Conservation (phyloP, 139 green algal species). For the Zygnema circumcarinatum region DNA sequence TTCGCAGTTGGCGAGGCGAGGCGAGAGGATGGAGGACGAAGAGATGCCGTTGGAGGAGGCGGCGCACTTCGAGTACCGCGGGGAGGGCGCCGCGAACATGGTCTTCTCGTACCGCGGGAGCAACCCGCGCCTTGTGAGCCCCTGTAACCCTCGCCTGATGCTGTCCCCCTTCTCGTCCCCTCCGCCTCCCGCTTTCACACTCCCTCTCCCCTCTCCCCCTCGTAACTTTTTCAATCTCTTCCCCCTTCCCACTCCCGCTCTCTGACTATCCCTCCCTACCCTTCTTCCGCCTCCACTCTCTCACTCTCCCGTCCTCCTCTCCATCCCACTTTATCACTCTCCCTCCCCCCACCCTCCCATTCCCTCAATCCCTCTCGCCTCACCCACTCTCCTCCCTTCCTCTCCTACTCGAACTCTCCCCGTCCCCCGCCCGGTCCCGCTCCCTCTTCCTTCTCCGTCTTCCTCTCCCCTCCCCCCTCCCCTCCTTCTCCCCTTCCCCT, state of each 20-base stretch:
- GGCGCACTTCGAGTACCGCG: background rate
- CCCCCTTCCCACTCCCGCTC: background rate
- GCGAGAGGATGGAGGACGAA: too few relatives aligned
- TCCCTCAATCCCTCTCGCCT: too few relatives aligned
- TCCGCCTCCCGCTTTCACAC: background rate
- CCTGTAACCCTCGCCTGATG: background rate
- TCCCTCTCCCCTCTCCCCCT: constrained; percentile 15
- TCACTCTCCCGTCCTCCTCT: constrained; percentile 5
- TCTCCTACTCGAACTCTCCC: too few relatives aligned
- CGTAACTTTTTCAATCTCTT: too few relatives aligned
- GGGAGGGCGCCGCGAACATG: constrained; percentile 26
- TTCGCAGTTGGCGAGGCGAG: too few relatives aligned
- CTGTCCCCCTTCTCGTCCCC: background rate
- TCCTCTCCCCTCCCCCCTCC: background rate
- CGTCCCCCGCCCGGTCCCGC: too few relatives aligned
- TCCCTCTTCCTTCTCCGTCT: background rate
- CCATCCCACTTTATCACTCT: background rate
- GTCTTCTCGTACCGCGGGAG: constrained; percentile 19
- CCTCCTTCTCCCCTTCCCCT: background rate
- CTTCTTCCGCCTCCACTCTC: background rate
- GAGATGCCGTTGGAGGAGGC: background rate
- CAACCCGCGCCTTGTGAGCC: background rate
- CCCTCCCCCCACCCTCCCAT: background rate
- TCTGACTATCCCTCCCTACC: background rate
- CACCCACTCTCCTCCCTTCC: too few relatives aligned